Base-by-base conservation (phyloP, 2,329 filamentous ascomycete species). In the Phoma sp. region DNA sequence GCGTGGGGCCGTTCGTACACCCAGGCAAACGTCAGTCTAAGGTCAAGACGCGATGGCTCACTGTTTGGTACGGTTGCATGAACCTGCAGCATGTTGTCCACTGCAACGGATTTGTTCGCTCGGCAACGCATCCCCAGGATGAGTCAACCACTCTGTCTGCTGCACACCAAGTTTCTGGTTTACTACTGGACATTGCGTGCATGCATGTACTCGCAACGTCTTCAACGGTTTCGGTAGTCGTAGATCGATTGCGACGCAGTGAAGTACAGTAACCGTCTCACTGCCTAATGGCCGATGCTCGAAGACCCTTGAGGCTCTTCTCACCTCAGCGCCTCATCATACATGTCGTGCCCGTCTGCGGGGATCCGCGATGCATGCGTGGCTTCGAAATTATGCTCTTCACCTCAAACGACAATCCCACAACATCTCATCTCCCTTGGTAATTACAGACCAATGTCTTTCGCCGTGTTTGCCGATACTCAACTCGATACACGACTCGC, bases 1-100 rank as follows among this genome's bases (percentile, higher is more conserved):
- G 30, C 23, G 41, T 46, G 52, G 52, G 48, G 52, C 46, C 52
- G 52, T 49, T 42, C 24, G 52, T 41, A 30, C 41, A 23, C 48
- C 52, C 8, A 33, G 18, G 18, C 7, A 25, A 23, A 46, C 14
- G 36, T 46, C 52, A 55, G n/a, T 10, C n/a, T 23, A 30, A 39
- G 13, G 36, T 27, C 29, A 41, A 44, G 32, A 47, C 40, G 39
- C 38, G 25, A 37, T 24, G 25, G 37, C 25, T 7, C 5, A 32
- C 47, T 9, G 2, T 40, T 36, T n/a, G 10, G 41, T 13, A 30
- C 11, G 35, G n/a, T 14, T 43, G 43, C 38, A 39, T 38, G 7
- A 32, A 22, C n/a, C 22, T 24, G 23, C 45, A 23, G 29, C 38
- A 39, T 43, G 33, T n/a, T 18, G 14, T 40, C 36, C 38, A 37